Evolutionary conservation across 2,329 filamentous ascomycete species (phyloP).

Genomic region (Botrytis porri): DNA sequence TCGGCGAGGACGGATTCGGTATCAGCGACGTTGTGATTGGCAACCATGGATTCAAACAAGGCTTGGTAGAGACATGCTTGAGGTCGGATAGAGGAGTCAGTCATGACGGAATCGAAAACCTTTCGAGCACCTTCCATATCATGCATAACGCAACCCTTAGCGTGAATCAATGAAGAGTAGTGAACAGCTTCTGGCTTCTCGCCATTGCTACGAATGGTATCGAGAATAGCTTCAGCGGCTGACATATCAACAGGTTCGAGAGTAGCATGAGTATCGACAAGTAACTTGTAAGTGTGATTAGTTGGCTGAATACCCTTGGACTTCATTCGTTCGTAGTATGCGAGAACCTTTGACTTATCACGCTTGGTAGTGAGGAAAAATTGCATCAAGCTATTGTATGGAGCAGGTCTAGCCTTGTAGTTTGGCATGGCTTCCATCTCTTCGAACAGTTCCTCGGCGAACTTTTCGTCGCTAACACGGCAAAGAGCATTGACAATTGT

Average conservation of each 20-base stretch:
- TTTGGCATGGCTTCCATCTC: conserved; percentile 99
- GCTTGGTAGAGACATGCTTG: conserved; percentile 93
- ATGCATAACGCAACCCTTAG: conserved; percentile 89
- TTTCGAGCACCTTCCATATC: conserved; percentile 80
- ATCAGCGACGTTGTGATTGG: conserved; percentile 79
- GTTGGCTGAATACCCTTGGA: conserved; percentile 83
- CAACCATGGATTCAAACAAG: conserved; percentile 94
- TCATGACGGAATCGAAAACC: conserved; percentile 78
- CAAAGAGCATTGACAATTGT: conserved; percentile 97
- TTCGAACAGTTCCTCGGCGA: conserved; percentile 95
- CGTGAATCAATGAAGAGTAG: conserved; percentile 93
- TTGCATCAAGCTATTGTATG: conserved; percentile 99
- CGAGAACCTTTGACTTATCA: conserved; percentile 87
- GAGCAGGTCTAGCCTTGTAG: conserved; percentile 95
- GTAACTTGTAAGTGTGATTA: conserved; percentile 93
- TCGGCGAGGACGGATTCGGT: conserved; percentile 71
- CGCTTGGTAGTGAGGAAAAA: conserved; percentile 98
- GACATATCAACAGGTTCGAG: conserved; percentile 87
- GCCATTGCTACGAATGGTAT: conserved; percentile 70
- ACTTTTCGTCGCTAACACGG: conserved; percentile 95
- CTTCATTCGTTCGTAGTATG: conserved; percentile 94
- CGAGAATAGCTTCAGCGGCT: conserved; percentile 80
- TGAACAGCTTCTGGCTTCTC: conserved; percentile 86
- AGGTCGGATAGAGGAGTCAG: conserved; percentile 62
- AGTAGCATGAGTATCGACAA: conserved; percentile 92